A percentile compares a stretch with the other conserved stretches of the same genome.
Conservation (phyloP, 2,329 filamentous ascomycete genomes). For the Claviceps capensis region DNA sequence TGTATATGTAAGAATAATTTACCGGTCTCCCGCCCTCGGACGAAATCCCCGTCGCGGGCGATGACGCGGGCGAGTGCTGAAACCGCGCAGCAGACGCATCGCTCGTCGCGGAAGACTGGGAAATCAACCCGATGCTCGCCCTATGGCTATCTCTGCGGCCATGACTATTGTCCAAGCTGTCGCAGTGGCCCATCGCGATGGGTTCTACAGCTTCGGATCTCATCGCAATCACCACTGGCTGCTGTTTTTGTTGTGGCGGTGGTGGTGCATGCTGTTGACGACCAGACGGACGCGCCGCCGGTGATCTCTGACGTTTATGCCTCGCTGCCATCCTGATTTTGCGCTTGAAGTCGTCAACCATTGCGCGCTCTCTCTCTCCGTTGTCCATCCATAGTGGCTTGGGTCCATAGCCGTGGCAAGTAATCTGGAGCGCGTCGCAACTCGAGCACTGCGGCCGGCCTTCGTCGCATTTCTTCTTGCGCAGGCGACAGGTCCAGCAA, state of each 20-base stretch:
- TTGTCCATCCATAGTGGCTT: constrained; percentile 23
- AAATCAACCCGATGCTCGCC: not conserved
- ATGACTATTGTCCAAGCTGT: not conserved
- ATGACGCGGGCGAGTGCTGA: not conserved
- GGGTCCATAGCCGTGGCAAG: constrained; percentile 16
- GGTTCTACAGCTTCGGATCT: not conserved
- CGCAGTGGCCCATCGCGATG: not conserved
- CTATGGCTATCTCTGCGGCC: not conserved
- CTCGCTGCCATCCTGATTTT: constrained; percentile 13
- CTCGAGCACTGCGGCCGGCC: constrained; percentile 11
- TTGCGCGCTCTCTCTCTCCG: constrained; percentile 14
- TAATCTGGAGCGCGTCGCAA: constrained; percentile 11
- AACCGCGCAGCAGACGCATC: not conserved
- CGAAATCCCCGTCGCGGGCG: not conserved
- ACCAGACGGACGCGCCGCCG: not conserved
- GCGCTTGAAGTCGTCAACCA: constrained; percentile 12
- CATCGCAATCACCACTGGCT: not conserved
- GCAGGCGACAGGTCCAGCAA: constrained; percentile 17
- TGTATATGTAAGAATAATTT: not conserved
- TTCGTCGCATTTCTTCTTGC: constrained; percentile 17
- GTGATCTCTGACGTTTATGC: not conserved
- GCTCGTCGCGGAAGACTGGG: not conserved
- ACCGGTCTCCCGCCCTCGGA: not conserved
- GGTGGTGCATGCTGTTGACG: not conserved
- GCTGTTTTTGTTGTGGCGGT: not conserved